phyloP scores from a whole-genome alignment of 1,284 basidiomycete genomes.

The Pisolithus thermaeus region DNA sequence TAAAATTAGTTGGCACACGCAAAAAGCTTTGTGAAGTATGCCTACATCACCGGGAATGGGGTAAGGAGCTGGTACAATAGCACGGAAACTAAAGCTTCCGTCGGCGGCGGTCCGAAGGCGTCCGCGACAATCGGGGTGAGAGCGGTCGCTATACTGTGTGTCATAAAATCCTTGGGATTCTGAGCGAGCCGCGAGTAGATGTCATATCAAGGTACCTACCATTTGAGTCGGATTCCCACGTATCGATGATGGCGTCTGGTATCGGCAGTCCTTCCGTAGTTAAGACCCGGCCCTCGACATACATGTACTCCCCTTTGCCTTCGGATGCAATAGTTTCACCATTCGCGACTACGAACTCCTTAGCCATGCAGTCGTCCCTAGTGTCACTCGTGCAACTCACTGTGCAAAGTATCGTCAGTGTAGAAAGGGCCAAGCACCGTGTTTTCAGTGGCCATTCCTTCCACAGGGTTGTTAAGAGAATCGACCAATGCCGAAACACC shows the following conservation, averaged over 20 bases:
- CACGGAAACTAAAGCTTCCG: conserved; percentile 69
- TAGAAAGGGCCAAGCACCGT: conserved; percentile 84
- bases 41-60: conserved; percentile 72
- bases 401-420: conserved; percentile 71
- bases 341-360: conserved; percentile 36
- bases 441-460: conserved; percentile 61
- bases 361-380: neutral
- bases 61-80: conserved; percentile 74
- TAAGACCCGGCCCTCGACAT: conserved; percentile 65
- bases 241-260: conserved; percentile 64
- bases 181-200: neutral
- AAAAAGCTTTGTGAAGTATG: conserved; percentile 2
- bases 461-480: conserved; percentile 67
- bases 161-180: conserved; percentile 46
- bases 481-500: conserved; percentile 80
- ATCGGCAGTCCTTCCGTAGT: conserved; percentile 67
- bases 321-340: conserved; percentile 72
- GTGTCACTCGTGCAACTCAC: conserved; percentile 36
- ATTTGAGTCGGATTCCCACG: conserved; percentile 81
- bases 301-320: conserved; percentile 80
- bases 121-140: conserved; percentile 73
- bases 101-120: conserved; percentile 56
- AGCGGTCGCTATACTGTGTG: conserved; percentile 57
- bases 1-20: conserved; percentile 1
- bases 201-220: conserved; percentile 33